Base-by-base conservation (phyloP, 352 stramenopile genomes). In the Pythium phragmitis region DNA sequence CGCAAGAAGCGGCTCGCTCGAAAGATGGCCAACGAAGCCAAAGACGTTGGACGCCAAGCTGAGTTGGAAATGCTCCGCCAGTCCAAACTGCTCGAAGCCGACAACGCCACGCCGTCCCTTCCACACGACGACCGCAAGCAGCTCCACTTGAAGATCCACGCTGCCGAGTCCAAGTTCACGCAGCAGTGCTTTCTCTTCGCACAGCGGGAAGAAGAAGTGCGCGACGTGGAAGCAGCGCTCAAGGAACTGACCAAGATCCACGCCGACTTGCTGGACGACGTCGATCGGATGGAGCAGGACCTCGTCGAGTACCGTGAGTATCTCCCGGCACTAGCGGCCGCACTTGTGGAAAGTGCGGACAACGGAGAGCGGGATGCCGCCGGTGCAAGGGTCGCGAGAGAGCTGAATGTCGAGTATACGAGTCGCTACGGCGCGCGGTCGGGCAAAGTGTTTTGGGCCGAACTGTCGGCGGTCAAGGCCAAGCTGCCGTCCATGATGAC, bases 401-500 rank as follows among this genome's bases (percentile, higher is more conserved):
- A 88, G 43, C 73, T 94, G 16, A 79, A 88, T 30, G 70, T 75
- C 23, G 81, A 91, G 41, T 94, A 91, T 63, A 69, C 73, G n/a
- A 77, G 59, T 37, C 61, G 61, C 37, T 74, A 67, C 12, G 79
- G 79, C 21, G 69, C 53, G 0, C 83, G 77, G 47, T 84, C 79
- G 1, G 67, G 72, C n/a, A 87, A 82, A 37, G 79, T 90, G 34
- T 72, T 77, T 4, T 94, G 82, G 85, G 77, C 80, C 1, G 85
- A 92, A 41, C 39, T 94, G 7, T 85, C 82, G 4, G 85, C 82
- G 4, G 82, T 92, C 69, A 89, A 89, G 55, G 73, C 81, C 12
- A 88, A 85, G 55, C 55, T 94, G 9, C 82, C 82, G 4, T 92
- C 81, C 4, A 88, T 91, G 76, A 88, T 94, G 73, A 90, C 82